Evolutionary conservation across 2,329 filamentous ascomycete genomes (phyloP).

Genomic region (Dactylellina cionopaga): DNA sequence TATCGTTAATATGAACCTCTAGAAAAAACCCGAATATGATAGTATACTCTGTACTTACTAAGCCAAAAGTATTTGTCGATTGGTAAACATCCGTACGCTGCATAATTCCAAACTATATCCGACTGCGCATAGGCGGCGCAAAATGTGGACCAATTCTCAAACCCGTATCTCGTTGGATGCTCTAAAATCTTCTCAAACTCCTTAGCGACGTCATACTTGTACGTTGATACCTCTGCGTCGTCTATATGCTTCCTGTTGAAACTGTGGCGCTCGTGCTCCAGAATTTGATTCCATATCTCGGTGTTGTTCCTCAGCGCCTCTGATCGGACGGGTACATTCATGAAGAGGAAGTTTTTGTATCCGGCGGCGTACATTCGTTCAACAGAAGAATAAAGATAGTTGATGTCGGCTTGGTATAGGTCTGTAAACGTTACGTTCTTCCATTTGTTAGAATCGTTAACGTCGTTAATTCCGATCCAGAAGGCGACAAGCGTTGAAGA

Average conservation of each 20-base stretch:
- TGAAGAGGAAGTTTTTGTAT: constrained; percentile 49
- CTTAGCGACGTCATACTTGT: constrained; percentile 32
- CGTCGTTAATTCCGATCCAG: constrained; percentile 44
- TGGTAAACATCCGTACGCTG: constrained; percentile 31
- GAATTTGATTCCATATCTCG: constrained; percentile 34
- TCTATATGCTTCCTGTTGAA: constrained; percentile 35
- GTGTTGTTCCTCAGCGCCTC: constrained; percentile 23
- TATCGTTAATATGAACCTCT: neutral
- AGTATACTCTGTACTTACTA: constrained; percentile 38
- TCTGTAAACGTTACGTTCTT: constrained; percentile 36
- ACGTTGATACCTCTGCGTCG: constrained; percentile 30
- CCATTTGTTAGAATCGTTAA: constrained; percentile 43
- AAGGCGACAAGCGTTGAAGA: constrained; percentile 29
- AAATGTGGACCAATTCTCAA: constrained; percentile 18
- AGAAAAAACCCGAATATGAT: neutral
- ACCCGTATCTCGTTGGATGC: constrained; percentile 29
- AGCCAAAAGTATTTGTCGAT: constrained; percentile 49
- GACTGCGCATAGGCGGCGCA: constrained; percentile 26
- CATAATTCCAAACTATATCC: constrained; percentile 42
- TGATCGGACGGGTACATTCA: constrained; percentile 23
- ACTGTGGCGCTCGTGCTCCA: constrained; percentile 34
- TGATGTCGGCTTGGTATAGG: constrained; percentile 32
- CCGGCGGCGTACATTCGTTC: constrained; percentile 32
- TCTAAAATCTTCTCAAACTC: constrained; percentile 34
- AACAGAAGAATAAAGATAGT: constrained; percentile 26